Evolutionary conservation across 768 basidiomycete species (phyloP).

Genomic region (Chalciporus chontae): DNA sequence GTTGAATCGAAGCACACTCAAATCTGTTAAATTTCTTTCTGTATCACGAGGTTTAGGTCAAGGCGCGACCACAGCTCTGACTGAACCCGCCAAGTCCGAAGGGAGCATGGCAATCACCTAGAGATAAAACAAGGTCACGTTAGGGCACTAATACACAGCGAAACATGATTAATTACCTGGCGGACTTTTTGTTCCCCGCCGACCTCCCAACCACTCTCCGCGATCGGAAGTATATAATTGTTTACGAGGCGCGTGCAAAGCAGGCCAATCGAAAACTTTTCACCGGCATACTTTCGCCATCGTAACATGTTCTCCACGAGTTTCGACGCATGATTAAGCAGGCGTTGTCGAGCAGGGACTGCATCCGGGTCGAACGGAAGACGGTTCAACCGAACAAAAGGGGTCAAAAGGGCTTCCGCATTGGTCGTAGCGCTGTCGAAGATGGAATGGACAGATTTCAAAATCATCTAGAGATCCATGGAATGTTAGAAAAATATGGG

Average conservation of each 20-base stretch:
- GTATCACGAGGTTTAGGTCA: slow-evolving; percentile 13
- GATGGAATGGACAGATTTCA: slow-evolving; percentile 47
- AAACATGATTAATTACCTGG: slow-evolving; percentile 43
- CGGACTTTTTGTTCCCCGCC: slow-evolving; percentile 67
- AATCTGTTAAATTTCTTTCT: slow-evolving; percentile 3
- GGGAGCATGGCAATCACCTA: slow-evolving; percentile 25
- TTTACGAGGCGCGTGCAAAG: slow-evolving; percentile 56
- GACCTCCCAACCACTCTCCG: slow-evolving; percentile 81
- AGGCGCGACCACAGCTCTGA: slow-evolving; percentile 12
- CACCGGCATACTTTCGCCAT: slow-evolving; percentile 74
- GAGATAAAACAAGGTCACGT: slow-evolving; percentile 3
- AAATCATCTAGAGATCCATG: slow-evolving; percentile 42
- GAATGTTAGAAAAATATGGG: slow-evolving; percentile 9
- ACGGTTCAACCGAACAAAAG: slow-evolving; percentile 42
- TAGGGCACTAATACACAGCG: not conserved
- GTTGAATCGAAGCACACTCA: slow-evolving; percentile 9
- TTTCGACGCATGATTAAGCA: slow-evolving; percentile 64
- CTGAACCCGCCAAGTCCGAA: slow-evolving; percentile 23
- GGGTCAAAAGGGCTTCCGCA: slow-evolving; percentile 46
- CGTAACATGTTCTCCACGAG: slow-evolving; percentile 67
- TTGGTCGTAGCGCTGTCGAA: slow-evolving; percentile 59
- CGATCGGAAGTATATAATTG: slow-evolving; percentile 58
- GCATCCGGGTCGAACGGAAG: slow-evolving; percentile 72
- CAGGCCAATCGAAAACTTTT: slow-evolving; percentile 51
- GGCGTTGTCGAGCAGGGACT: slow-evolving; percentile 66